Conservation (phyloP, 441 rosid species). For the Capsella rubella region DNA sequence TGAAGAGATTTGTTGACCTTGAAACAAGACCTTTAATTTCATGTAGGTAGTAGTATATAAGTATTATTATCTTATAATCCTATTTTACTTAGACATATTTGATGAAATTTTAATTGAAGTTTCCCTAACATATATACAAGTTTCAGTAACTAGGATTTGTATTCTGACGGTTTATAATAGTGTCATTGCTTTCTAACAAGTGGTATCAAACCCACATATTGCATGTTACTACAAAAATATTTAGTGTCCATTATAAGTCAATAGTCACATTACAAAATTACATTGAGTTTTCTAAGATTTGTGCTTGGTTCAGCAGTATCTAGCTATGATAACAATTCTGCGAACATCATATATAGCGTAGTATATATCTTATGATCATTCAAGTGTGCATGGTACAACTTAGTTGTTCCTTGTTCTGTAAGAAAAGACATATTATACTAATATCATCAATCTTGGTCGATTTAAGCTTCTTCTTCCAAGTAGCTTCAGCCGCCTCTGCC, state of each 20-base stretch:
- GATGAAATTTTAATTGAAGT: no score
- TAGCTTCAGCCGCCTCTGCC: constrained; percentile 69
- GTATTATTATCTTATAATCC: no score
- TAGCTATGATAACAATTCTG: no score
- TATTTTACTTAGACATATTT: no score
- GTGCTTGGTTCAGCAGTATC: not conserved
- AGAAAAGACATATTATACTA: constrained; percentile 72
- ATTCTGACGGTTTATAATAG: no score
- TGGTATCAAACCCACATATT: not conserved
- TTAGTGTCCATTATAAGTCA: not conserved
- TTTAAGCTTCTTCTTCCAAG: constrained; percentile 74
- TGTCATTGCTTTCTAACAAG: not conserved
- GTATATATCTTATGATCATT: constrained; percentile 9
- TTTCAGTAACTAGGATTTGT: no score
- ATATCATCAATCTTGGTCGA: constrained; percentile 68
- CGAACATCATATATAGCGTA: no score
- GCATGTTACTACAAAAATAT: not conserved
- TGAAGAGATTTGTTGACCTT: no score
- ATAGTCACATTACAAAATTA: not conserved
- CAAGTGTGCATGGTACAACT: constrained; percentile 17
- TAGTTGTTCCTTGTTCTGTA: constrained; percentile 48
- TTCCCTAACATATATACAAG: no score
- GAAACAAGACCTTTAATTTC: no score
- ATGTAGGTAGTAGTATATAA: no score
- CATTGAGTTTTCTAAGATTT: not conserved